Conservation (phyloP, 805 yeast species). For the Kluyveromyces dobzhanskii region DNA sequence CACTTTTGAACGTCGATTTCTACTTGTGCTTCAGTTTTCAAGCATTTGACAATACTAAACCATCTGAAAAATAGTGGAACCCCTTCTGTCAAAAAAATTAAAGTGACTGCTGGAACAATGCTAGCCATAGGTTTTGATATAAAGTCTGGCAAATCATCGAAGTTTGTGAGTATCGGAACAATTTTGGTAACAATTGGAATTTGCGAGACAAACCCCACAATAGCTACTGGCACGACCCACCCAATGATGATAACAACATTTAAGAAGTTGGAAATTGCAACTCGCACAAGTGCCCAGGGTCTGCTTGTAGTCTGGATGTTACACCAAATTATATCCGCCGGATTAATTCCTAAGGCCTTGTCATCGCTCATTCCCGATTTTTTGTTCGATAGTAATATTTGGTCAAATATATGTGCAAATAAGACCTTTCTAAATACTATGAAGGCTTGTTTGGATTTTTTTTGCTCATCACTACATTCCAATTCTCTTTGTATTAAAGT, state of each 20-base stretch:
- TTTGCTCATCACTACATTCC: conserved; percentile 18
- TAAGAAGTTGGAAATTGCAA: conserved; percentile 36
- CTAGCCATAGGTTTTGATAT: conserved; percentile 49
- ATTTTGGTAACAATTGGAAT: conserved; percentile 54
- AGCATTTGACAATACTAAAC: conserved; percentile 48
- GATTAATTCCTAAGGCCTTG: conserved; percentile 46
- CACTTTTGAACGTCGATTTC: conserved; percentile 70
- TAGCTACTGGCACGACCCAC: conserved; percentile 81
- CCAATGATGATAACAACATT: conserved; percentile 45
- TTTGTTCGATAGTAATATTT: conserved; percentile 39
- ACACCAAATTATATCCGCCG: conserved; percentile 65
- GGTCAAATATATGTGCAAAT: conserved; percentile 58
- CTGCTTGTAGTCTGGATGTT: conserved; percentile 40
- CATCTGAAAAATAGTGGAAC: conserved; percentile 52
- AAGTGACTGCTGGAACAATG: conserved; percentile 57
- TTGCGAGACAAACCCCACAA: conserved; percentile 70
- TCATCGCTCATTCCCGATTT: conserved; percentile 36
- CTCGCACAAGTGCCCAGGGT: conserved; percentile 31
- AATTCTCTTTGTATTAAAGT: conserved; percentile 2
- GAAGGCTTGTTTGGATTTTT: conserved; percentile 39
- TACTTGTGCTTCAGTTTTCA: conserved; percentile 49
- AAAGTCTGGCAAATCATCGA: conserved; percentile 45
- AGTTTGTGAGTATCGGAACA: conserved; percentile 52
- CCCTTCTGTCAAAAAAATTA: conserved; percentile 53
- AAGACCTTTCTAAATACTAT: conserved; percentile 49